Evolutionary conservation across 2,329 filamentous ascomycete genomes (phyloP), one percentile per base, ranked within the genome.

Genomic region (Cryphonectria parasitica): DNA sequence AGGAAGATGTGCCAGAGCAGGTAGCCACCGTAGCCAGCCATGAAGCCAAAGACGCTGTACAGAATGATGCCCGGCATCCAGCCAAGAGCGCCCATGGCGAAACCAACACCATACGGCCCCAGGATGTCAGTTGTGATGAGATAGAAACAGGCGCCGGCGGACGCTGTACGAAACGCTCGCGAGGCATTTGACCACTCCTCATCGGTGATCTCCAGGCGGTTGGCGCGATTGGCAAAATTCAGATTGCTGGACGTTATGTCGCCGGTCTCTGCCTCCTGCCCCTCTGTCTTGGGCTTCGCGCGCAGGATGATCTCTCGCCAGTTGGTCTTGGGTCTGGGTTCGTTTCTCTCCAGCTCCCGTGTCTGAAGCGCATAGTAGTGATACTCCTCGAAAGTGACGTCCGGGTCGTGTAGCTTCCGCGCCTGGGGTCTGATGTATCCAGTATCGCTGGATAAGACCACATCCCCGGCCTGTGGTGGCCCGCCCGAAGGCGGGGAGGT

Each of bases 81-180:
- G 45, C 74, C 73, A 68, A 75, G 76, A 22, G 78, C 74, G 28
- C 75, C 75, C 68, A 78, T 76, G 22, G 77, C 77, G 61, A 72
- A 79, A 2, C 79, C 79, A 22, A 82, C 78, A 25, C 80, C 80
- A 69, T 79, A 83, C 1, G 82, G 82, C 0, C 83, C 83, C 10
- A 85, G 75, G 62, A 85, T 82, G 71, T 85, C 83, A 0, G 83
- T 85, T 3, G 83, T 84, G 74, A 85, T 85, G 62, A 85, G 77
- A 66, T 83, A 85, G 73, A 86, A 86, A 54, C 81, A 77, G 28
- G 82, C 80, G 15, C 83, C 82, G 77, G 81, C 80, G 1, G 80
- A 80, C 0, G 83, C 84, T 0, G 84, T 86, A 5, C 84, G 78
- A 64, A 83, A 72, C 1, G 82, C 81, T 22, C 84, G 81, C 31